phyloP scores from a whole-genome alignment of 441 rosid genomes.

The Hura crepitans region DNA sequence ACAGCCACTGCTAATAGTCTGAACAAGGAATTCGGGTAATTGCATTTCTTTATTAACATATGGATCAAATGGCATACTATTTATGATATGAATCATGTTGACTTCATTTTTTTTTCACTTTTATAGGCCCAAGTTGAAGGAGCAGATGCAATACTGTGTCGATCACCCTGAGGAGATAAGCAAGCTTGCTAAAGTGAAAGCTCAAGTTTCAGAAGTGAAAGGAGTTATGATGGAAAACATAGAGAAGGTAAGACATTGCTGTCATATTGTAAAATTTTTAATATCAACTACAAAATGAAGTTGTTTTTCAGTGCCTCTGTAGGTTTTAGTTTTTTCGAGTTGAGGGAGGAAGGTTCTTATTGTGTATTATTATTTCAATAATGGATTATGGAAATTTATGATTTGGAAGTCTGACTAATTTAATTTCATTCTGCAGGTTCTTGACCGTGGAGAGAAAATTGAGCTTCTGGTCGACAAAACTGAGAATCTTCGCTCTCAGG shows the following conservation, averaged over 20 bases:
- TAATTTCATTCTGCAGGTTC: constrained; percentile 57
- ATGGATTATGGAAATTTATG: neutral
- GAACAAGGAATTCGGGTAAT: constrained; percentile 82
- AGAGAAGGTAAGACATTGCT: constrained; percentile 48
- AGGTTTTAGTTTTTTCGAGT: neutral
- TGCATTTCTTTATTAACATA: neutral
- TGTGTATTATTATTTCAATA: neutral
- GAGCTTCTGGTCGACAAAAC: constrained; percentile 95
- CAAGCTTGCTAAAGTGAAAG: constrained; percentile 74
- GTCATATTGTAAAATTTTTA: neutral
- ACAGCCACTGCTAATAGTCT: constrained; percentile 66
- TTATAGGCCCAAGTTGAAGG: constrained; percentile 63
- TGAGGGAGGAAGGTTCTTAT: neutral
- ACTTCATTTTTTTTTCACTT: constrained; percentile 9
- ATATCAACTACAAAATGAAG: neutral
- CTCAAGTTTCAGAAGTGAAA: constrained; percentile 81
- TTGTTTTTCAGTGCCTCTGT: neutral
- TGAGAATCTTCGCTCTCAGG: constrained; percentile 91
- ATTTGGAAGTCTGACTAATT: neutral
- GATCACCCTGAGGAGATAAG: constrained; percentile 74
- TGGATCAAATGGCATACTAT: neutral
- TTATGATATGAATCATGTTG: constrained; percentile 4
- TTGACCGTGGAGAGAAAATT: constrained; percentile 95
- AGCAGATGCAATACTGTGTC: constrained; percentile 74
- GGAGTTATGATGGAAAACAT: constrained; percentile 88